Evolutionary conservation across 2,329 filamentous ascomycete genomes (phyloP).

Genomic region (Aspergillus nomiae): DNA sequence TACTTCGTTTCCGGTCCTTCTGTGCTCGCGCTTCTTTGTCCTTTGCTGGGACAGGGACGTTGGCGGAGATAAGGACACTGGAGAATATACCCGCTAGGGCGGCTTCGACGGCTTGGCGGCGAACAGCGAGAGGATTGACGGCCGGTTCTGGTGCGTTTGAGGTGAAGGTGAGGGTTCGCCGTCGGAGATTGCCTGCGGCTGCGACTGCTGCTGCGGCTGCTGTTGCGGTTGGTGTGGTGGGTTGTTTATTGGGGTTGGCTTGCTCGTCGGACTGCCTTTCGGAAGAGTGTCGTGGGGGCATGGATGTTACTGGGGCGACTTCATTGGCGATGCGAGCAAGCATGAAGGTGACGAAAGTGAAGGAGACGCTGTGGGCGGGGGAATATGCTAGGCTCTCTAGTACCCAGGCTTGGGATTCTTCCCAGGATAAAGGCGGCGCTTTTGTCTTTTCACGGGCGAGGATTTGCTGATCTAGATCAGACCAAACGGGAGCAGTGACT

Average conservation of each 20-base stretch:
- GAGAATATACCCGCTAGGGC: slow-evolving; percentile 68
- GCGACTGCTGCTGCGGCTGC: slow-evolving; percentile 30
- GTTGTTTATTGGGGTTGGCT: slow-evolving; percentile 8
- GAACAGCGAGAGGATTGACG: slow-evolving; percentile 53
- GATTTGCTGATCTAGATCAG: slow-evolving; percentile 63
- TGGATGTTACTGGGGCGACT: slow-evolving; percentile 46
- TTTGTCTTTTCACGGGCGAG: slow-evolving; percentile 53
- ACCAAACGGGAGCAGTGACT: slow-evolving; percentile 70
- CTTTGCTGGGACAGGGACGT: slow-evolving; percentile 39
- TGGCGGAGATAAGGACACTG: slow-evolving; percentile 60
- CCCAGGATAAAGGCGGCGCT: slow-evolving; percentile 47
- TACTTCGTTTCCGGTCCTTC: slow-evolving; percentile 65
- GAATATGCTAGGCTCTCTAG: slow-evolving; percentile 73
- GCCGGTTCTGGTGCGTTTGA: slow-evolving; percentile 30
- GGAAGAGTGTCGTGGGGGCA: slow-evolving; percentile 12
- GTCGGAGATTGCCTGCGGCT: slow-evolving; percentile 33
- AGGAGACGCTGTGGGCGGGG: slow-evolving; percentile 82
- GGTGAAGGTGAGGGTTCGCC: slow-evolving; percentile 27
- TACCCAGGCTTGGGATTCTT: slow-evolving; percentile 62
- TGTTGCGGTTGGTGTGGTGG: slow-evolving; percentile 14
- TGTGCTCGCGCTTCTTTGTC: slow-evolving; percentile 62
- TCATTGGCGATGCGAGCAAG: slow-evolving; percentile 63
- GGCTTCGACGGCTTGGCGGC: slow-evolving; percentile 61
- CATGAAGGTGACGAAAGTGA: slow-evolving; percentile 83
- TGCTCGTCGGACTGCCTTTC: slow-evolving; percentile 5